Evolutionary conservation across 257 asterid genomes (phyloP).

Genomic region (Craterostigma plantagineum): DNA sequence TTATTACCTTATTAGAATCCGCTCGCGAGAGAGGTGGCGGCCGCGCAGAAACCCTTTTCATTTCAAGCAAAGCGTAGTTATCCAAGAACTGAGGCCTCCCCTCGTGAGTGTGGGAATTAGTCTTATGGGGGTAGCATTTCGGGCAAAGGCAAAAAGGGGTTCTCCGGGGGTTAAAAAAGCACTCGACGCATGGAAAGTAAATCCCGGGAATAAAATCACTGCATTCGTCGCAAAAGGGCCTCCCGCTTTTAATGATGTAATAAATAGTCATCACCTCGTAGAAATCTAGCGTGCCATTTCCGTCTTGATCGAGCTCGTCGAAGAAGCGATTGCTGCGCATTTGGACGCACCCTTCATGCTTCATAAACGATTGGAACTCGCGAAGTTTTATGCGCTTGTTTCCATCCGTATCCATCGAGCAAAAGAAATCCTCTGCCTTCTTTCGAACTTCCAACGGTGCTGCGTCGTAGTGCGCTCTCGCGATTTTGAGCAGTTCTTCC

Average conservation of each 20-base stretch:
- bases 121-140: too few relatives aligned
- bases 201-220: not conserved
- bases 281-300: slow-evolving; percentile 1
- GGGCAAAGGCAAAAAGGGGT: too few relatives aligned
- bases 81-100: slow-evolving; percentile 8
- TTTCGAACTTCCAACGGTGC: too few relatives aligned
- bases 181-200: not conserved
- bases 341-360: not conserved
- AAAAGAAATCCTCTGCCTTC: not conserved
- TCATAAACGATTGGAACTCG: not conserved
- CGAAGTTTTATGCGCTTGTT: not conserved
- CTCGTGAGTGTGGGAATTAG: not conserved
- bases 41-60: not conserved
- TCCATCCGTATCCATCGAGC: not conserved
- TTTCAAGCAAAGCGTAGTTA: slow-evolving; percentile 8
- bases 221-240: not conserved
- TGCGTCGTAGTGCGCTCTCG: too few relatives aligned
- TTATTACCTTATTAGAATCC: too few relatives aligned
- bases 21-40: too few relatives aligned
- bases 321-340: not conserved
- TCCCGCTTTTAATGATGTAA: not conserved
- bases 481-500: too few relatives aligned
- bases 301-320: not conserved
- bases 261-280: slow-evolving; percentile 1
- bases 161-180: too few relatives aligned